phyloP scores from a whole-genome alignment of 345 rosid species.

The Cardamine occulta region DNA sequence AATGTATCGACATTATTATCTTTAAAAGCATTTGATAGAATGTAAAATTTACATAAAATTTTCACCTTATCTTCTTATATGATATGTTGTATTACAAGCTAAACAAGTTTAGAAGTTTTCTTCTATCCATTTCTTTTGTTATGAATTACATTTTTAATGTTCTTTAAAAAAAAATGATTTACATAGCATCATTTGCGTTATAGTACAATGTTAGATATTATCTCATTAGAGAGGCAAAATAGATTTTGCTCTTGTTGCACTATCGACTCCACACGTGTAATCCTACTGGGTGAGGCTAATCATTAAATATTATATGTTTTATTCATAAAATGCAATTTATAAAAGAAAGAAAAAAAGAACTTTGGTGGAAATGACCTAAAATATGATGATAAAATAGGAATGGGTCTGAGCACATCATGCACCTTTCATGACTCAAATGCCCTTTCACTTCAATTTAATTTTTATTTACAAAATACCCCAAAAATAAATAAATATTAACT shows the following conservation, averaged over 20 bases:
- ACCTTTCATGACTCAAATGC: not conserved
- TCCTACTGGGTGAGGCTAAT: not conserved
- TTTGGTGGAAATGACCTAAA: not conserved
- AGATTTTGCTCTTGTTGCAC: not conserved
- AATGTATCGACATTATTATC: not conserved
- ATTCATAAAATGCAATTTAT: not conserved
- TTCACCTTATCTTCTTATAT: not conserved
- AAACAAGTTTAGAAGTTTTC: not conserved
- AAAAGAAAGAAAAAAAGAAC: not conserved
- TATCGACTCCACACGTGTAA: not conserved
- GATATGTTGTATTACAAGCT: not conserved
- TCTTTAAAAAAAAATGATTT: not conserved
- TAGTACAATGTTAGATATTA: not conserved
- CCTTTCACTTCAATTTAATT: not conserved
- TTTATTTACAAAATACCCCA: not conserved
- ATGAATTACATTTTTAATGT: not conserved
- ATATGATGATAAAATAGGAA: not conserved
- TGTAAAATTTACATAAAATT: not conserved
- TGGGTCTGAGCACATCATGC: constrained; percentile 5
- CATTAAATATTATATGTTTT: not conserved
- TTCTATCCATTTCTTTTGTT: not conserved
- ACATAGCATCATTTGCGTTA: not conserved
- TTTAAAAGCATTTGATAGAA: not conserved
- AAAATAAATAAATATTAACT: not conserved
- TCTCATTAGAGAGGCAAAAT: not conserved